Evolutionary conservation across 1,139 yeast species (phyloP), one percentile per base, ranked within the genome.

Genomic region (Debaryomyces sp.): DNA sequence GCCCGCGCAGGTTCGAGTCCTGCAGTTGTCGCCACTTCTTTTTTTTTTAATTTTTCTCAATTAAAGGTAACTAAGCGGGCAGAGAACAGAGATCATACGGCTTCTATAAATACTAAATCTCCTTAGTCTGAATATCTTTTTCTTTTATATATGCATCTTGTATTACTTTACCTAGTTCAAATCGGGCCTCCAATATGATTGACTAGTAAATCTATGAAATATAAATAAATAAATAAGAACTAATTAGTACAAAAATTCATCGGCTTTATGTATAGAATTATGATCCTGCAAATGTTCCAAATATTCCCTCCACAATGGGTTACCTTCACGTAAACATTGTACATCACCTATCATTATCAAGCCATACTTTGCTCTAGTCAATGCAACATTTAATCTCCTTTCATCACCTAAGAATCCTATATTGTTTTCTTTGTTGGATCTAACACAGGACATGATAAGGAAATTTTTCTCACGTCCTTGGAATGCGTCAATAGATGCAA

Each of bases 401-500:
- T 75, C 75, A 56, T 83, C 87, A 45, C 68, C 71, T 48, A 83
- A 76, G 61, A 83, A 83, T 32, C 88, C 88, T 55, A 83, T 78
- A 48, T 75, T 80, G 45, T 71, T 68, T 44, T 71, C 71, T 4
- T 59, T 55, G 58, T 83, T 82, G 18, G 83, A 80, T 56, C 88
- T 66, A 6, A 83, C 88, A 63, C 87, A 81, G 0, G 86, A 81
- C 66, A 82, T 81, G 15, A 83, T 67, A 49, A 83, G 72, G 54
- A 82, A 80, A 50, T 80, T 74, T 62, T 81, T 82, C 56, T 83
- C 88, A 58, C 86, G 77, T 29, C 88, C 87, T 62, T 83, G 88
- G 70, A 82, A 83, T 0, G 87, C 86, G 62, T 83, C 87, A 42
- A 83, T 78, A 0, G 87, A 81, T 1, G 90, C 88, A 47, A 85